Base-by-base conservation (phyloP, 768 basidiomycete genomes). In the Gymnopilus junonius region DNA sequence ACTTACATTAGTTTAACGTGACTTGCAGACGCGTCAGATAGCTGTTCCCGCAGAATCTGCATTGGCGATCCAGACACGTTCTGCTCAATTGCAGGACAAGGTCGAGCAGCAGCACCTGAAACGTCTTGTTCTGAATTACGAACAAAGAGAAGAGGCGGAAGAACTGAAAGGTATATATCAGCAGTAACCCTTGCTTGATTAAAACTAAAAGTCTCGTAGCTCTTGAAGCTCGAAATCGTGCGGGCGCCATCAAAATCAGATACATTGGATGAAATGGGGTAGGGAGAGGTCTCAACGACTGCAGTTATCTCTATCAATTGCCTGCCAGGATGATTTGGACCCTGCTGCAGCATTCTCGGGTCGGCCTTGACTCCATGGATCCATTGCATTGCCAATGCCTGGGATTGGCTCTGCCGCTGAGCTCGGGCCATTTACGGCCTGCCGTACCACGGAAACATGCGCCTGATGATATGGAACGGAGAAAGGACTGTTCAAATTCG, bases 81-180 rank as follows among this genome's bases (percentile, higher is more conserved):
- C 92, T 2, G 94, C 97, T 43, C 97, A 98, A 71, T 80, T 93
- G 65, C 95, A 95, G 73, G 95, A 96, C 76, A 93, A 91, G 76
- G 94, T 93, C 7, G 97, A 99, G 73, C 97, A 99, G 69, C 95
- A 99, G 75, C 94, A 98, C 64, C 79, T 99, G 67, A 99, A 99
- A 80, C 87, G 90, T n/a, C 84, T 99, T 20, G 97, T 97, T 3
- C 84, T 97, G 56, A 86, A 94, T 73, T 95, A 94, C 65, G 94
- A 94, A 71, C 93, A 94, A 69, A 90, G 90, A 34, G 94, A 94
- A 74, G 93, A 94, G 76, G 90, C 85, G 3, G 92, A 93, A 72
- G 92, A 93, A 70, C 70, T 91, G 68, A 92, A 87, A 85, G 91
- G 92, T 90, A 65, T 59, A 32, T 39, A 29, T 56, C 50, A n/a